Evolutionary conservation across 163 green algal species (phyloP), one percentile per base, ranked within the genome.

Genomic region (Botryococcus braunii): DNA sequence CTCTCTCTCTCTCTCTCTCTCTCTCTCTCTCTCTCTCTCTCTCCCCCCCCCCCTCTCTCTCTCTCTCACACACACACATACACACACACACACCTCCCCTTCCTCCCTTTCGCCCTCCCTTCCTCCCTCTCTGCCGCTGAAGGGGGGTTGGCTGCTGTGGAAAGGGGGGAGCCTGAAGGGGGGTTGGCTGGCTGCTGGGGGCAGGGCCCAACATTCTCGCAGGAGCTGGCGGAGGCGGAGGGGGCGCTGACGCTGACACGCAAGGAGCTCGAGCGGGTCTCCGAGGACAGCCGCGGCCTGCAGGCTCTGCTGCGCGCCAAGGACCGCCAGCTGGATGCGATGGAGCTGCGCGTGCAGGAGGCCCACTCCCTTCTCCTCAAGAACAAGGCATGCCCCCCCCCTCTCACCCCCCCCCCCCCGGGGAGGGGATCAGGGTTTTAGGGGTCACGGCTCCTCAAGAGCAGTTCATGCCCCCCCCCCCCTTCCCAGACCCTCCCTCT

Each of bases 161-260:
- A 23, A 56, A 25, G 55, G 3, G 34, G 13, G 13, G 23, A 36
- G 1, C 55, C 1, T 5, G 55, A 5, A 2, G n/a, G n/a, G n/a
- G 3, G 36, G 55, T 3, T 2, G 1, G 27, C 2, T n/a, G 2
- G 36, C 55, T 39, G 4, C 2, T 7, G 5, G 17, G 29, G 31
- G 56, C 60, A 74, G 69, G 69, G 69, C 35, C 34, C 27, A 0
- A 66, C 66, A 31, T 72, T 77, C 48, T 77, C 71, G 38, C 65
- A 68, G 9, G 65, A 49, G 59, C 50, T 77, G 41, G 71, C 71
- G 3, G 59, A n/a, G 34, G 38, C 72, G 31, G 71, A 77, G 38
- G 31, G 59, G 6, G 65, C 66, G 38, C 57, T 73, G 38, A 66
- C 37, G 47, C 25, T 6, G 9, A 11, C 72, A 66, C 47, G 50